Base-by-base conservation (phyloP, 2,329 filamentous ascomycete species). In the Sclerotinia subarctica region DNA sequence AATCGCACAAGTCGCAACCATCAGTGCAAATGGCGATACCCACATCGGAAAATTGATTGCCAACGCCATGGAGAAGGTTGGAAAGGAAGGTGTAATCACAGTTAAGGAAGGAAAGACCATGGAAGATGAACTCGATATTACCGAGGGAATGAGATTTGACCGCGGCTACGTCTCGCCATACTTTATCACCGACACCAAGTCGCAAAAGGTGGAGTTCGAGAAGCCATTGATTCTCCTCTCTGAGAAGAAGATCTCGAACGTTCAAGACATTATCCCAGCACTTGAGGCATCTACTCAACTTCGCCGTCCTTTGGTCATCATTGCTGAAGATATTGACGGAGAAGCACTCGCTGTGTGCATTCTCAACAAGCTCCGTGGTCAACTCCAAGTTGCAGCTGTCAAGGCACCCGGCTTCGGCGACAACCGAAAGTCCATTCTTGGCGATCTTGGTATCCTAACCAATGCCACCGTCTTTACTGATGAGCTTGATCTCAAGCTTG, bases 21-120 rank as follows among this genome's bases (percentile, higher is more conserved):
- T 99, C 83, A 94, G 90, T 76, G 95, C 95, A 81, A 99, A 99
- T 83, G 95, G 95, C 75, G 95, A 99, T 79, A 88, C 88, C 69
- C 94, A 97, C 83, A 92, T 99, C 78, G 95, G 95, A 77, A 90
- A 93, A 83, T 88, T 99, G 79, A 95, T 99, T 80, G 94, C 95
- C 79, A 97, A 89, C 79, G 95, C 95, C 76, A 99, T 99, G 95
- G 95, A 99, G 88, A 97, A 96, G 88, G 95, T 99, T 72, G 95
- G 95, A 82, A 99, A 99, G 88, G 95, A 99, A 85, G 95, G 95
- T 86, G 95, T 99, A 78, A 99, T 99, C 81, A 99, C 95, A 69
- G 94, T 98, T 79, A 99, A 99, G 90, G 95, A 99, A 87, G 95
- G 95, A 80, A 99, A 98, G 91, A 98, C 95, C 70, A 90, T 96